phyloP scores from a whole-genome alignment of 2,329 filamentous ascomycete species.

The Pestalotiopsis sp. region DNA sequence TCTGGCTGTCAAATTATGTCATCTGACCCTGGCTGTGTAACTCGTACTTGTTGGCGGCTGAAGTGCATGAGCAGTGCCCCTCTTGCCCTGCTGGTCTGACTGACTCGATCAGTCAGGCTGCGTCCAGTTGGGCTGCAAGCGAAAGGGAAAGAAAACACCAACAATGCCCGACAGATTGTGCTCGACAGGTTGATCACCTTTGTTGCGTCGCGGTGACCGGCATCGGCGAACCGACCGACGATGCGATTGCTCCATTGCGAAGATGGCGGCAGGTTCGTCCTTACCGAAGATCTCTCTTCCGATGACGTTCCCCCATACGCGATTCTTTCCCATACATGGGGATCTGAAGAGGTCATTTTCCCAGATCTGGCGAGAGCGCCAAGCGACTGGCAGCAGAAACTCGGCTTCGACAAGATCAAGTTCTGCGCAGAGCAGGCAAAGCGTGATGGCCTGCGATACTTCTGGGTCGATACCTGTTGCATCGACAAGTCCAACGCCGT shows the following conservation, averaged over 20 bases:
- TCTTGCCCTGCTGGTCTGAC: not conserved
- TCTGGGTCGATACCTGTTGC: constrained; percentile 11
- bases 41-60: not conserved
- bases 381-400: constrained; percentile 15
- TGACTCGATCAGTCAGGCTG: not conserved
- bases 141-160: not conserved
- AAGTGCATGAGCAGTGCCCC: not conserved
- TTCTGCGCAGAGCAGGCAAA: constrained; percentile 21
- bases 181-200: not conserved
- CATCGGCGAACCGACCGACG: not conserved
- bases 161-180: not conserved
- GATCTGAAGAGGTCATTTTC: constrained; percentile 19
- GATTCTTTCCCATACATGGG: constrained; percentile 21
- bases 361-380: constrained; percentile 14
- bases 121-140: not conserved
- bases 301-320: constrained; percentile 19
- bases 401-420: constrained; percentile 18
- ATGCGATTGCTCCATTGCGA: constrained; percentile 1
- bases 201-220: not conserved
- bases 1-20: not conserved
- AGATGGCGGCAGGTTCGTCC: not conserved
- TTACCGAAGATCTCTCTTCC: not conserved
- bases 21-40: not conserved
- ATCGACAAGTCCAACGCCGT: constrained; percentile 18
- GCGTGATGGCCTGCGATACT: constrained; percentile 14